Percentiles rank a stretch among this genome's conserved stretches.
These are phyloP conservation scores for Podaxis pistillaris DNA, from an alignment of 768 basidiomycete species.

Conservation along the genomic window DNA sequence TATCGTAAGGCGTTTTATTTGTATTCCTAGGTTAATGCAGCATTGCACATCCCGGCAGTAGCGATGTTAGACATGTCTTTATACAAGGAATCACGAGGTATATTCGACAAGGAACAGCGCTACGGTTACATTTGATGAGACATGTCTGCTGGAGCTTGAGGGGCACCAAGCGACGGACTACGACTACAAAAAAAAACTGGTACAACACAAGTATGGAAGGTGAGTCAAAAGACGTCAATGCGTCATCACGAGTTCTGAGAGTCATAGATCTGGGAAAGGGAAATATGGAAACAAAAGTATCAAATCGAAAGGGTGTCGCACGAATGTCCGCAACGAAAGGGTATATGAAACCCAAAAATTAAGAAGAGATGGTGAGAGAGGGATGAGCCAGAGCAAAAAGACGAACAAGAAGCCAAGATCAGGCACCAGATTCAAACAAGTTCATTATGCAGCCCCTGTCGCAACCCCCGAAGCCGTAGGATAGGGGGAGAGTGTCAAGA, in stretches of 20 bases:
- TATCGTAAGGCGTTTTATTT: background rate
- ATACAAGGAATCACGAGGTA: background rate
- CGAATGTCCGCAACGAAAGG: background rate
- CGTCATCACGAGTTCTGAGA: background rate
- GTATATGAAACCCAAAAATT: background rate
- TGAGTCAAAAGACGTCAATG: background rate
- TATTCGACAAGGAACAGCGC: background rate
- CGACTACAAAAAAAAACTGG: background rate
- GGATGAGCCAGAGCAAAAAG: background rate
- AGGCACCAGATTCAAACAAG: background rate
- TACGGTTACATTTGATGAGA: background rate
- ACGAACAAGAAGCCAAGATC: background rate
- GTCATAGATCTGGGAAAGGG: background rate
- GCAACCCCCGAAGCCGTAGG: background rate
- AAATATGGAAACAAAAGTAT: background rate
- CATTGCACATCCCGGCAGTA: background rate
- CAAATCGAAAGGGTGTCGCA: background rate
- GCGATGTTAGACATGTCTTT: no score
- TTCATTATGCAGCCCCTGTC: background rate
- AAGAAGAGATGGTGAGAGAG: background rate
- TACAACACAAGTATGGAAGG: background rate
- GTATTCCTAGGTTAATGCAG: background rate
- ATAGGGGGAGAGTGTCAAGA: conserved; percentile 35
- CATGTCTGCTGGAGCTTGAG: background rate
- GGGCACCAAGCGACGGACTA: background rate